Evolutionary conservation across 441 rosid genomes (phyloP).

Genomic region (Melastoma candidum): DNA sequence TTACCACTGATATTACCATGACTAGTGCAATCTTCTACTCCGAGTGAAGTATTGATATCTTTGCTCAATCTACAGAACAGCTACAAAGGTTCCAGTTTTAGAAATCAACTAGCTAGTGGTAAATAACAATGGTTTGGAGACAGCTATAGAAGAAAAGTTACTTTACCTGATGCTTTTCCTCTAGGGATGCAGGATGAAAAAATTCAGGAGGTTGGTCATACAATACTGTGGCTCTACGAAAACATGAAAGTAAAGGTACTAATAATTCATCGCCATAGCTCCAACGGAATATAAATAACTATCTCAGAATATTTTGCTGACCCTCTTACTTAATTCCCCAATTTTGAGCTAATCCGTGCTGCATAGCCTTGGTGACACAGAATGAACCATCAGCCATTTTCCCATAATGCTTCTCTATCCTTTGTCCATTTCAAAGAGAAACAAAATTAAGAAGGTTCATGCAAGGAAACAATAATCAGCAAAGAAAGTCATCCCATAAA

Average conservation of each 20-base stretch:
- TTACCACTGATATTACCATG: slow-evolving; percentile 33
- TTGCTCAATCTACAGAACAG: slow-evolving; percentile 71
- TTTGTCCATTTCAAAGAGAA: slow-evolving; percentile 13
- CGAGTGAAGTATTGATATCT: slow-evolving; percentile 42
- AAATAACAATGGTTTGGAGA: background rate
- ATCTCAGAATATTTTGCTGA: slow-evolving; percentile 1
- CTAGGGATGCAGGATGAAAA: slow-evolving; percentile 57
- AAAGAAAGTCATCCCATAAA: slow-evolving; percentile 5
- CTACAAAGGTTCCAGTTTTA: slow-evolving; percentile 32
- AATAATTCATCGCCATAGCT: slow-evolving; percentile 1
- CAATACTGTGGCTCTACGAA: slow-evolving; percentile 56
- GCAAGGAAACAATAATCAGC: slow-evolving; percentile 1
- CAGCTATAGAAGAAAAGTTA: slow-evolving; percentile 8
- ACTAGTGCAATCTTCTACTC: slow-evolving; percentile 49
- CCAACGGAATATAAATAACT: background rate
- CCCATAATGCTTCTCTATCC: slow-evolving; percentile 82
- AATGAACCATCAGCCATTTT: slow-evolving; percentile 79
- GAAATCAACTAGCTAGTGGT: background rate
- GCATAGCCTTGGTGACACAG: slow-evolving; percentile 94
- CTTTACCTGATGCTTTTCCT: slow-evolving; percentile 73
- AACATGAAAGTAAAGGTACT: slow-evolving; percentile 9
- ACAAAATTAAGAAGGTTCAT: background rate
- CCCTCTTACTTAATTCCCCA: slow-evolving; percentile 88
- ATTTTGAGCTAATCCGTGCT: slow-evolving; percentile 86
- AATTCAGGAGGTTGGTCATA: slow-evolving; percentile 97